phyloP scores from a whole-genome alignment of 106 monocot species.

The Platanthera zijinensis region DNA sequence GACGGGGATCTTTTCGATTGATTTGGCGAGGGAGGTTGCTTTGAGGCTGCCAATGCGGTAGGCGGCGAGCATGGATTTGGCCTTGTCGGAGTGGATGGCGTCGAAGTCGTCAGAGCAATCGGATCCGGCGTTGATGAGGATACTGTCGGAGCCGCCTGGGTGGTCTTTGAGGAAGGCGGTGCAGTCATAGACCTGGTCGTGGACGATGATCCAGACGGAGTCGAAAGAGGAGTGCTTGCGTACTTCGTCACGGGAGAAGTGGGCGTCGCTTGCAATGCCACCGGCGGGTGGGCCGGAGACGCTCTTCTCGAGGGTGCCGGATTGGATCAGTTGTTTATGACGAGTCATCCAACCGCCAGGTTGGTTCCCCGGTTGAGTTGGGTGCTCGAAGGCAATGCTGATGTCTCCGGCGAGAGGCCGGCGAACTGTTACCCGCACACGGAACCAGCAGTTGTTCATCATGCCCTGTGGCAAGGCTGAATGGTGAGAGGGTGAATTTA shows the following conservation, averaged over 20 bases:
- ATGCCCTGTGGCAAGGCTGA: slow-evolving; percentile 53
- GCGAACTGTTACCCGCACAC: slow-evolving; percentile 51
- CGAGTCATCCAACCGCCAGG: slow-evolving; percentile 85
- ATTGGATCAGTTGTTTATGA: background rate
- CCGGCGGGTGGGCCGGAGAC: slow-evolving; percentile 35
- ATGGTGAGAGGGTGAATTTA: background rate
- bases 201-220: slow-evolving; percentile 87
- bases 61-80: slow-evolving; percentile 67
- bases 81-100: slow-evolving; percentile 94
- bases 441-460: slow-evolving; percentile 99
- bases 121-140: slow-evolving; percentile 86
- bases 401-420: slow-evolving; percentile 60
- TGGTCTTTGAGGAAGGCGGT: slow-evolving; percentile 89
- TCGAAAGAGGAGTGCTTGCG: slow-evolving; percentile 46
- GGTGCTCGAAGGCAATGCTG: slow-evolving; percentile 81
- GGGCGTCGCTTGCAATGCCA: slow-evolving; percentile 14
- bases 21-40: slow-evolving; percentile 30
- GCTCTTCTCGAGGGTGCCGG: slow-evolving; percentile 19
- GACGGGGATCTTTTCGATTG: slow-evolving; percentile 61
- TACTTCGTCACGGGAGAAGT: slow-evolving; percentile 56
- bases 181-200: slow-evolving; percentile 84
- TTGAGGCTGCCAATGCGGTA: slow-evolving; percentile 80
- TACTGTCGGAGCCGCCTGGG: slow-evolving; percentile 89
- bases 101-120: slow-evolving; percentile 98
- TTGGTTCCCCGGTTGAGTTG: slow-evolving; percentile 77